phyloP scores from a whole-genome alignment of 306 rosid genomes.

The Vigna nakashimae region DNA sequence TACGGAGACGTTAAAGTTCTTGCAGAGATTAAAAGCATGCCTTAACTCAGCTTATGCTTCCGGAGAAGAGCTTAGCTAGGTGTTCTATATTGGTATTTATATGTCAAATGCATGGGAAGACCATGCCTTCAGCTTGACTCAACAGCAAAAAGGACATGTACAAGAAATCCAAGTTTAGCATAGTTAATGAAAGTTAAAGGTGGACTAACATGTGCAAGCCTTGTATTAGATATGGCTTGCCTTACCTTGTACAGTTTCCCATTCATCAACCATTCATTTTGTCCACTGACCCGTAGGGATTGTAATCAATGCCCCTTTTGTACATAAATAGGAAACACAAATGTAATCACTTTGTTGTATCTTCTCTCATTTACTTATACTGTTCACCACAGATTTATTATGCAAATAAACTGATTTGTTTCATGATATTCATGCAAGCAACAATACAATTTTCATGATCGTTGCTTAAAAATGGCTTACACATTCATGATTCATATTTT shows the following conservation, averaged over 20 bases:
- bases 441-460: too few species aligned
- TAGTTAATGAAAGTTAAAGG: conserved; percentile 18
- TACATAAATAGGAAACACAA: conserved; percentile 37
- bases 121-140: conserved; percentile 12
- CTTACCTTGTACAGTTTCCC: conserved; percentile 34
- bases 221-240: conserved; percentile 42
- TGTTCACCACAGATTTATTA: too few species aligned
- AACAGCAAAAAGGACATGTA: neutral
- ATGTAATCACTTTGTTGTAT: neutral
- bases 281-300: conserved; percentile 8
- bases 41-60: conserved; percentile 36
- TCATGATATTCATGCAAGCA: too few species aligned
- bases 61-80: conserved; percentile 39
- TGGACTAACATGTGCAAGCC: conserved; percentile 43
- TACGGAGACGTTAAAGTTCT: conserved; percentile 73
- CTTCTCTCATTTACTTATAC: too few species aligned
- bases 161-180: neutral
- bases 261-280: conserved; percentile 32
- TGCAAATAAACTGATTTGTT: too few species aligned
- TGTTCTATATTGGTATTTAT: conserved; percentile 8
- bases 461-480: too few species aligned
- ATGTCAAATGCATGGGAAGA: conserved; percentile 34
- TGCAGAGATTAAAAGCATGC: conserved; percentile 69
- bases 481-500: neutral
- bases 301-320: conserved; percentile 10